Base-by-base conservation (phyloP, 202 grass and related monocot species). In the Brachypodium distachyon region DNA sequence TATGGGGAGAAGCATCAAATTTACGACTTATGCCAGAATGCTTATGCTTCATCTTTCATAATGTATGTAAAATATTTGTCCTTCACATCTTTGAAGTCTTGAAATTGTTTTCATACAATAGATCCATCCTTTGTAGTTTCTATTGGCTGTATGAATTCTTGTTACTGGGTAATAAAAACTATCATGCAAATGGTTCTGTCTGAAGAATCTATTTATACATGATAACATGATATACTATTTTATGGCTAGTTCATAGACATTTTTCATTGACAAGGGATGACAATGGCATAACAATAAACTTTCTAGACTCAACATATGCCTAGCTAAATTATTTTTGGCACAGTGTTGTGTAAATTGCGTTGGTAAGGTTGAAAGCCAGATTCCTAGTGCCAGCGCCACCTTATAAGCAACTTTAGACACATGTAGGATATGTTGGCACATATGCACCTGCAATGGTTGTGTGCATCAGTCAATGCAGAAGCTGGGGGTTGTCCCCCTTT, bases 1-100 rank as follows among this genome's bases (percentile, higher is more conserved):
- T 97, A 87, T 97, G 94, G 94, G 94, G 94, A 33, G 94, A 97
- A 76, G 84, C 94, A 80, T 85, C 91, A 89, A 97, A 97, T 61
- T 72, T 97, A 81, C 70, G 94, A 47, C 77, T 94, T 50, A 86
- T 97, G 94, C 94, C 94, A 86, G 94, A 94, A 89, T 97, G 91
- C 63, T 73, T 97, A 63, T 94, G 94, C 70, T 97, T 82, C 73
- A 92, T 97, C 69, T 97, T 97, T 94, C 94, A 94, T 76, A 76
- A 94, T 87, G 94, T 92, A 86, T 48, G 76, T 47, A 18, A 44
- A 54, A n/a, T 69, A 10, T 65, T 46, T 56, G 26, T 59, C n/a
- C 31, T 83, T 77, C 50, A 61, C 81, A 81, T 42, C 61, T 82
- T 54, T 61, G 3, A 3, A 33, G 36, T 67, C 19, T 48, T 72